Evolutionary conservation across 2,329 filamentous ascomycete species (phyloP), one percentile per base, ranked within the genome.

Genomic region (Endothia cerciana): DNA sequence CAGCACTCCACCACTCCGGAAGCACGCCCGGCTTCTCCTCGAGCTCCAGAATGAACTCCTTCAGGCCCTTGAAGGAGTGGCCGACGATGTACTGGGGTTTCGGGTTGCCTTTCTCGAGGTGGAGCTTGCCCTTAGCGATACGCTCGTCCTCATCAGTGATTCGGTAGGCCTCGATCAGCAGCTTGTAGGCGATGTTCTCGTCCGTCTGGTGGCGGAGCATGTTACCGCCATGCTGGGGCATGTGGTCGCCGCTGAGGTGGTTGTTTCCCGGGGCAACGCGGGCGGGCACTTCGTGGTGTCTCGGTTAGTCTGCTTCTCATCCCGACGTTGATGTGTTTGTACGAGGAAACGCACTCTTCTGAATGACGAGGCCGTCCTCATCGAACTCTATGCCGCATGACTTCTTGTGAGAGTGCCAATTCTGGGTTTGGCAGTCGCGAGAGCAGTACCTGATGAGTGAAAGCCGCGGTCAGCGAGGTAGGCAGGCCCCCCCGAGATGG

Each of bases 161-260:
- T 11, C 55, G 36, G n/a, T 40, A 58, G 13, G 55, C 55, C 33
- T 58, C 55, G 30, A 58, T 58, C 55, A 58, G 55, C n/a, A 58
- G 55, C 22, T 15, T 38, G 33, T 28, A 41, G 19, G 36, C 33
- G n/a, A 58, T 22, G 3, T 28, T 28, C n/a, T 58, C 33, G 10
- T 58, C 36, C 28, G 36, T 40, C 36, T 58, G 55, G 36, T 40
- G n/a, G 11, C n/a, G n/a, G 55, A 58, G 22, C 6, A 58, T 58
- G 10, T 58, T 41, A n/a, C 33, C 33, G 25, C n/a, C 33, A 5
- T 41, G 17, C 17, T 58, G n/a, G n/a, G 33, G 33, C n/a, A 28
- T 22, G 22, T 58, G 25, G 8, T 3, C 4, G 22, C 10, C 10
- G 55, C 36, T 17, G 36, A 58, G n/a, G n/a, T 58, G 55, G 4